Evolutionary conservation across 1,284 basidiomycete species (phyloP), one percentile per base, ranked within the genome.

Genomic region (Rhodotorula sp.): DNA sequence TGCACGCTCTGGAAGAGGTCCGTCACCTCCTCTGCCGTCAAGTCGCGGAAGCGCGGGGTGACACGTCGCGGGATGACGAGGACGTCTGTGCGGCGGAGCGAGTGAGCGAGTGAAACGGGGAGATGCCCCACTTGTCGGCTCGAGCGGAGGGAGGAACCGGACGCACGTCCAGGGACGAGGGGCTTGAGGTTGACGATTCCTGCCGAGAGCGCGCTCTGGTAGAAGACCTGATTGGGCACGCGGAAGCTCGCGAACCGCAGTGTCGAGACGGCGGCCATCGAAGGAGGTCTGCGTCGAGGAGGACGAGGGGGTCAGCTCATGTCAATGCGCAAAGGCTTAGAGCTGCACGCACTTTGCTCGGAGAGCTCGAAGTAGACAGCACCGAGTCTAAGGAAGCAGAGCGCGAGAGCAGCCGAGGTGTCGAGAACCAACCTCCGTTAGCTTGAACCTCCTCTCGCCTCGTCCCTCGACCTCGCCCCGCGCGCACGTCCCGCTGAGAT

Each of bases 161-260:
- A 86, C 92, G 83, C 81, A 95, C 93, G 93, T 57, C 94, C 94
- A 34, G 92, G 92, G 19, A 96, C 88, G 74, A 97, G 88, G 2
- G 94, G 94, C 79, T 94, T 96, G 73, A 96, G 86, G 81, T 97
- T 97, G 59, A 96, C 94, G 76, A 96, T 90, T 8, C 91, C 94
- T 80, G 88, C 90, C 0, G 90, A 88, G 22, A 90, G 83, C 0
- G 46, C 27, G 1, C 88, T 87, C 54, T 87, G 86, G 80, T 90
- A 90, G 82, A 97, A 96, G 0, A 87, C 88, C 80, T 80, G 78
- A 54, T 73, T 72, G 17, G 74, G 66, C 44, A 79, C 76, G 21
- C 66, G 67, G 71, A 78, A 78, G 19, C 78, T 69, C 19, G 76
- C 72, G 72, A 79, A 79, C 8, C 69, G 69, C 55, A 74, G 61